Base-by-base conservation (phyloP, 2,329 filamentous ascomycete genomes). In the Calonectria hongkongensis region DNA sequence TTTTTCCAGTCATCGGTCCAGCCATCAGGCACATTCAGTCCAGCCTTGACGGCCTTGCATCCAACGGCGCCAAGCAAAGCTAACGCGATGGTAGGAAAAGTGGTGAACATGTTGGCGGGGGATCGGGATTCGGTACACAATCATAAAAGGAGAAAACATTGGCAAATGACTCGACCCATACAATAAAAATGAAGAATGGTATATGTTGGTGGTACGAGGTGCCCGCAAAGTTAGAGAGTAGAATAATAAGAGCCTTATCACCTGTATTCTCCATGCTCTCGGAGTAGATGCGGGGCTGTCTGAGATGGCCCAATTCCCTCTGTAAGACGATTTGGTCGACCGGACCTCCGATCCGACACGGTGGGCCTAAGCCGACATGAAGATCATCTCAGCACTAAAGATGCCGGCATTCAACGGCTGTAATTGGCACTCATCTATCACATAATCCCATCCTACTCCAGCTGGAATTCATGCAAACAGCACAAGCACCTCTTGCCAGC, bases 71-170 rank as follows among this genome's bases (percentile, higher is more conserved):
- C 50, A 54, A 54, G 27, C 27, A 54, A 54, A 15, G 16, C 27
- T 2, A 54, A 33, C 28, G 16, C 50, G 50, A 15, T 54, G 16
- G 50, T n/a, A 54, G 27, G 27, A 54, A 54, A 54, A 54, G 3
- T 13, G 6, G 27, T 33, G 27, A 12, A 15, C 50, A 54, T 54
- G 27, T 4, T 15, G 50, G n/a, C 50, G 50, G 18, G 15, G 27
- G 33, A 54, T 54, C 5, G 50, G 18, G 28, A 54, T 4, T 54
- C 8, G 4, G 28, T 28, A 18, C 1, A 15, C 16, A 6, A 54
- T n/a, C 50, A 54, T 54, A 54, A 54, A 54, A n/a, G 50, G 50
- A 54, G 27, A 54, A 54, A 54, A 54, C 50, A 54, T 54, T 54
- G 50, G 28, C 27, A 30, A 33, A 5, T 6, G 50, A 54, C 16